These are phyloP conservation scores for Boletus bicolor DNA, from an alignment of 768 basidiomycete genomes.

Conservation along the genomic window DNA sequence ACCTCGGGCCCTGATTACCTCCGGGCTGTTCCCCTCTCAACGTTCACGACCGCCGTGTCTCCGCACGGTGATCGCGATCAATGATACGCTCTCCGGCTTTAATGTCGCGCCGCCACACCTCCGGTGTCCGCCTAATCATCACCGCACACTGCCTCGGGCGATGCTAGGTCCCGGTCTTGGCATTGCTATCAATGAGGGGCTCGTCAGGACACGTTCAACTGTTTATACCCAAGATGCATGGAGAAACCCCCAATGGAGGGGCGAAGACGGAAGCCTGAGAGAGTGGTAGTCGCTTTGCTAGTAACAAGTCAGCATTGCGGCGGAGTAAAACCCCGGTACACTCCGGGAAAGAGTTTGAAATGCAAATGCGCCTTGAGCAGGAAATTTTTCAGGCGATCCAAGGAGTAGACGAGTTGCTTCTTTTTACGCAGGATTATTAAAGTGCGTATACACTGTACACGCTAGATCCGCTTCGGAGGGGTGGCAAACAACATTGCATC, in stretches of 20 bases:
- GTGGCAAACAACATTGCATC: neutral
- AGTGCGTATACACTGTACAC: neutral
- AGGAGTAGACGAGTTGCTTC: too few species aligned
- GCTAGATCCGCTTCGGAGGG: neutral
- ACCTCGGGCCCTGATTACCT: slow-evolving; percentile 1
- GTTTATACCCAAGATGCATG: slow-evolving; percentile 16
- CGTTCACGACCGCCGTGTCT: neutral
- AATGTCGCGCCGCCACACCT: neutral
- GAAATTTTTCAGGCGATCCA: too few species aligned
- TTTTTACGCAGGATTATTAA: too few species aligned
- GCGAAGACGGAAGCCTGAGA: slow-evolving; percentile 49
- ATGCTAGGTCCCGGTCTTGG: slow-evolving; percentile 54
- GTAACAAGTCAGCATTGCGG: neutral
- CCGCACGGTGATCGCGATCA: neutral
- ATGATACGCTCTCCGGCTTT: neutral
- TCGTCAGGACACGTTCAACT: slow-evolving; percentile 38
- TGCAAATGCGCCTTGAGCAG: too few species aligned
- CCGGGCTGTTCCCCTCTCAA: neutral
- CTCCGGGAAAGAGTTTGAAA: neutral
- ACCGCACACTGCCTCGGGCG: slow-evolving; percentile 5
- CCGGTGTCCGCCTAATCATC: neutral
- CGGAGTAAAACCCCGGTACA: neutral
- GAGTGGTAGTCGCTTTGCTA: slow-evolving; percentile 42
- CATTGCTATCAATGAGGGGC: slow-evolving; percentile 55
- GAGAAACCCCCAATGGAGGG: slow-evolving; percentile 47